phyloP scores from a whole-genome alignment of 345 rosid genomes.

The Reutealis trisperma region DNA sequence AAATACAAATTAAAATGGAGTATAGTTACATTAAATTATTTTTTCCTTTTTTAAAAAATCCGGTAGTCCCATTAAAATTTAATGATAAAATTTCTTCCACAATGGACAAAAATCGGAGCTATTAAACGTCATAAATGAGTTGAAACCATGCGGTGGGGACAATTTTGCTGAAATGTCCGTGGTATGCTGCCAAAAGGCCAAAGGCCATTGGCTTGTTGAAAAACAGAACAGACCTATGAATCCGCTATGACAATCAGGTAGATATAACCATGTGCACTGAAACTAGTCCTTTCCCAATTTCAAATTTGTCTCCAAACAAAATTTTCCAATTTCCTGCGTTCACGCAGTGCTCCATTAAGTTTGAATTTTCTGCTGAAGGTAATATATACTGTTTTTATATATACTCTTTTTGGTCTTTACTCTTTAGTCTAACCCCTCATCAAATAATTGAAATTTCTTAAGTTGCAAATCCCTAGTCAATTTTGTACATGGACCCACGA shows the following conservation, averaged over 20 bases:
- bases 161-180: background rate
- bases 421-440: background rate
- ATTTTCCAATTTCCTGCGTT: no score
- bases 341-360: background rate
- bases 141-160: background rate
- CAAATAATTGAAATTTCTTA: no score
- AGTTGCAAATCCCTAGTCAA: constrained; percentile 26
- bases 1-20: no score
- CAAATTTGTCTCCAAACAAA: background rate
- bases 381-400: background rate
- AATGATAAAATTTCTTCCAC: no score
- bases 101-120: no score
- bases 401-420: no score
- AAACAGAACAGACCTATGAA: no score
- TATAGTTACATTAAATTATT: no score
- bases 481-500: constrained; percentile 34
- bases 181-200: background rate
- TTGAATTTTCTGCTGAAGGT: constrained; percentile 19
- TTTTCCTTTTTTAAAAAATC: no score
- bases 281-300: constrained; percentile 1
- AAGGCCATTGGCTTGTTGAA: background rate
- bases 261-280: background rate
- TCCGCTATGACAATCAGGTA: background rate
- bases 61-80: no score
- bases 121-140: no score